Conservation (phyloP, 1,284 basidiomycete genomes). For the Mycena sp. region DNA sequence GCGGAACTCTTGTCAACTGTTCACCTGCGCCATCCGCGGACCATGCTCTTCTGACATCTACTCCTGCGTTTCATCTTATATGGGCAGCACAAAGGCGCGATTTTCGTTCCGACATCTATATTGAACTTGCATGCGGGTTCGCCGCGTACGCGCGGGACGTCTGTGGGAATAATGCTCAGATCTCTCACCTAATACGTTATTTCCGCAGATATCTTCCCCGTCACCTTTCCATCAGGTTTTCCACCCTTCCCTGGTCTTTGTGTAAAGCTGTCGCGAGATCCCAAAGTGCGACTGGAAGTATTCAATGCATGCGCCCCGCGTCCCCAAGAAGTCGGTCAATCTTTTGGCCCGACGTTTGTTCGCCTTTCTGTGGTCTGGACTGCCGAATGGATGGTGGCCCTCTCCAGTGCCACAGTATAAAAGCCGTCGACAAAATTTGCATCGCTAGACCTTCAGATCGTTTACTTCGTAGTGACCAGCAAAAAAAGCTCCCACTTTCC, state of each 20-base stretch:
- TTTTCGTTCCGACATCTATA: background rate
- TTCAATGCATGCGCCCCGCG: no score
- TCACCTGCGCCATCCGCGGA: background rate
- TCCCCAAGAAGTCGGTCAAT: constrained; percentile 7
- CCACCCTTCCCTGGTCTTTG: constrained; percentile 1
- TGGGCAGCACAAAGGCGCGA: background rate
- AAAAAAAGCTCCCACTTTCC: no score
- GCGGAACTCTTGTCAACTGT: background rate
- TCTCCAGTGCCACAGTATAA: constrained; percentile 3
- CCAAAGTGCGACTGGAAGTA: background rate
- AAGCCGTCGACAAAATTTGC: background rate
- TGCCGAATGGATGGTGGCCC: background rate
- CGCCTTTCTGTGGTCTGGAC: background rate
- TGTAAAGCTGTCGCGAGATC: background rate
- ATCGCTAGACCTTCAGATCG: constrained; percentile 6
- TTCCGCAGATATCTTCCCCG: constrained; percentile 2
- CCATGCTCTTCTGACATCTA: background rate
- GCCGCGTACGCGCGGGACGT: no score
- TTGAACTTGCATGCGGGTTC: background rate
- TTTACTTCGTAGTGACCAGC: no score
- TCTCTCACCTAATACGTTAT: background rate
- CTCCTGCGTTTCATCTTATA: background rate
- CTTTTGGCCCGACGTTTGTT: background rate
- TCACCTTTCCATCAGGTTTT: background rate
- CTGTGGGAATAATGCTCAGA: background rate